Evolutionary conservation across 73 alveolate species (phyloP), one percentile per base, ranked within the genome.

Genomic region (Loxodes magnus): DNA sequence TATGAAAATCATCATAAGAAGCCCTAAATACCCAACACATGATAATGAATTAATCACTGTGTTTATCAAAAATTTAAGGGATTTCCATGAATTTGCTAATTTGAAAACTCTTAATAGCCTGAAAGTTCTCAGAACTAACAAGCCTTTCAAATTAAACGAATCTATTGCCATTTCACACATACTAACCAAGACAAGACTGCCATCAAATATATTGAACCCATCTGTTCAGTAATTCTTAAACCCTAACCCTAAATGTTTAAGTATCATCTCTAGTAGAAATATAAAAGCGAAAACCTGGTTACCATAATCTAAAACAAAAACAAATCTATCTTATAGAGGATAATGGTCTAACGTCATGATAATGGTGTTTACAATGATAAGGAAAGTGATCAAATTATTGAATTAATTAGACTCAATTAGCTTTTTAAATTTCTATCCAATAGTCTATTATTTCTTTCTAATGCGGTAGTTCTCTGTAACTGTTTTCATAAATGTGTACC

Each of bases 1-100:
- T 19, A 92, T 70, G 67, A 88, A 84, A 55, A 92, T 73, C 31
- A 92, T 44, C 12, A 88, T 72, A 26, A 92, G 84, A 14, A 82
- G 29, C 20, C 84, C 77, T 20, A 92, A 56, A 60, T 92, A 92
- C 30, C 81, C 58, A 25, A 88, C 30, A n/a, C 10, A 15, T 39
- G 14, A 16, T 44, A 59, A 3, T 55, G 67, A 4, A 41, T 35
- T n/a, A 37, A 26, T 14, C 29, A 61, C 77, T 0, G 67, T 63
- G 30, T 38, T 16, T 0, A 70, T 43, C 10, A 70, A 22, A 22
- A 29, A 36, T 43, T 28, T 70, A 5, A 70, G 62, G 0, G 56
- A 35, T 21, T 35, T 73, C 87, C 87, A 73, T 2, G 71, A 37
- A 15, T 46, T 44, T 4, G 74, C 80, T 3, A 73, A 60, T 27